Percentiles rank a stretch among this genome's conserved stretches.
Conservation (phyloP, 1,139 yeast species). For the Scheffersomyces segobiensis region DNA sequence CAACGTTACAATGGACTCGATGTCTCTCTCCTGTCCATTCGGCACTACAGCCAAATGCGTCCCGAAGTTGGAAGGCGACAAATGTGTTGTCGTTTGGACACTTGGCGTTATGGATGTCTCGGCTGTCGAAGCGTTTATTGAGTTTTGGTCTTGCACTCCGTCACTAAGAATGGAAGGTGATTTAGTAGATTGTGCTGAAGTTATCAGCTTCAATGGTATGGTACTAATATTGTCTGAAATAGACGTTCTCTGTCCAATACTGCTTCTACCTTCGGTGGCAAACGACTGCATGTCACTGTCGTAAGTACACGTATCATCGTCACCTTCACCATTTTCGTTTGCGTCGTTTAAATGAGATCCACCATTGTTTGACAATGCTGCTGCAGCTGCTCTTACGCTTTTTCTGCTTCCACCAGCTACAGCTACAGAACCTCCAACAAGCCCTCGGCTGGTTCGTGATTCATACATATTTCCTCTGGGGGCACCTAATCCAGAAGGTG, state of each 20-base stretch:
- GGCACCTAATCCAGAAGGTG: background rate
- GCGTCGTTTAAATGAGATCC: slow-evolving; percentile 1
- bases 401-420: background rate
- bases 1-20: slow-evolving; percentile 55
- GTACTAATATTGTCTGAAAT: slow-evolving; percentile 47
- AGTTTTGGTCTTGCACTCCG: slow-evolving; percentile 35
- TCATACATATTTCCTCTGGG: background rate
- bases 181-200: slow-evolving; percentile 49
- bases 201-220: slow-evolving; percentile 52
- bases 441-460: slow-evolving; percentile 2
- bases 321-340: slow-evolving; percentile 2
- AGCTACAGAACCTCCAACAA: slow-evolving; percentile 1
- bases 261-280: slow-evolving; percentile 5
- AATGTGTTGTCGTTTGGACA: slow-evolving; percentile 12
- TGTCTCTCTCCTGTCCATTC: slow-evolving; percentile 38
- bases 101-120: slow-evolving; percentile 56
- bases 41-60: background rate
- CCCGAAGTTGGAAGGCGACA: background rate
- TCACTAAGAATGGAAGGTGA: slow-evolving; percentile 47
- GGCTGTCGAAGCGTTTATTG: slow-evolving; percentile 50
- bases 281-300: background rate
- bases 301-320: slow-evolving; percentile 1
- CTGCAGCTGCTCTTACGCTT: slow-evolving; percentile 3
- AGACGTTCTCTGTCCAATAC: slow-evolving; percentile 23
- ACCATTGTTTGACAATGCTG: slow-evolving; percentile 2